Conservation (phyloP, 2,329 filamentous ascomycete genomes). For the Hypoxylon sp. region DNA sequence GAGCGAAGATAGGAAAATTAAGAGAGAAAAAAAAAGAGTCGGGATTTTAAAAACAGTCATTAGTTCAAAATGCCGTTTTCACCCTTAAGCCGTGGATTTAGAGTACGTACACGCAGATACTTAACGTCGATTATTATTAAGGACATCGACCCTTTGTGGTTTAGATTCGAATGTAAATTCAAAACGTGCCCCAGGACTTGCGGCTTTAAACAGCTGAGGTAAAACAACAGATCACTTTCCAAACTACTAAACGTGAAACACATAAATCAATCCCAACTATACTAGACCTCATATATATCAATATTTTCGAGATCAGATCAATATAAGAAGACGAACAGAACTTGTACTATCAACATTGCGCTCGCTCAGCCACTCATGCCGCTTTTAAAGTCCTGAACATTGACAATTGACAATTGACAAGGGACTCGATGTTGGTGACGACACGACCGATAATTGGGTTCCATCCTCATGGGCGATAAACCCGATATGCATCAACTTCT, state of each 20-base stretch:
- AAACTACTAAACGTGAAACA: slow-evolving; percentile 32
- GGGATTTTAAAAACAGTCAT: slow-evolving; percentile 5
- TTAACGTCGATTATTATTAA: slow-evolving; percentile 13
- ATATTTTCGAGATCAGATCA: background rate
- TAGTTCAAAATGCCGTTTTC: background rate
- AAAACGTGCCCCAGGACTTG: too few relatives aligned
- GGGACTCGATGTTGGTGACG: slow-evolving; percentile 20
- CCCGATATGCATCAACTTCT: slow-evolving; percentile 28
- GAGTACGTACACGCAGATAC: too few relatives aligned
- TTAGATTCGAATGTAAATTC: slow-evolving; percentile 17
- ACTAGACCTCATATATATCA: slow-evolving; percentile 21
- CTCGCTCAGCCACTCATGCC: slow-evolving; percentile 20
- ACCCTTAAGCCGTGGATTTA: too few relatives aligned
- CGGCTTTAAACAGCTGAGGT: slow-evolving; percentile 4
- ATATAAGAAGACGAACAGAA: background rate
- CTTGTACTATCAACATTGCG: background rate
- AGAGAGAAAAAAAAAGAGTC: slow-evolving; percentile 14
- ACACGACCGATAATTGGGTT: slow-evolving; percentile 38
- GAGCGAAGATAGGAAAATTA: slow-evolving; percentile 7
- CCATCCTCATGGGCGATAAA: slow-evolving; percentile 32
- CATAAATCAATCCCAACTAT: slow-evolving; percentile 18
- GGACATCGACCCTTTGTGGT: slow-evolving; percentile 25
- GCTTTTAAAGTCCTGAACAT: slow-evolving; percentile 15
- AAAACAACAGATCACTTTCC: slow-evolving; percentile 27
- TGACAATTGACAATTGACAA: background rate